A percentile compares a stretch with the other conserved stretches of the same genome.
These are phyloP conservation scores for Debaryomyces hansenii DNA, from an alignment of 805 yeast genomes.

Conservation along the genomic window DNA sequence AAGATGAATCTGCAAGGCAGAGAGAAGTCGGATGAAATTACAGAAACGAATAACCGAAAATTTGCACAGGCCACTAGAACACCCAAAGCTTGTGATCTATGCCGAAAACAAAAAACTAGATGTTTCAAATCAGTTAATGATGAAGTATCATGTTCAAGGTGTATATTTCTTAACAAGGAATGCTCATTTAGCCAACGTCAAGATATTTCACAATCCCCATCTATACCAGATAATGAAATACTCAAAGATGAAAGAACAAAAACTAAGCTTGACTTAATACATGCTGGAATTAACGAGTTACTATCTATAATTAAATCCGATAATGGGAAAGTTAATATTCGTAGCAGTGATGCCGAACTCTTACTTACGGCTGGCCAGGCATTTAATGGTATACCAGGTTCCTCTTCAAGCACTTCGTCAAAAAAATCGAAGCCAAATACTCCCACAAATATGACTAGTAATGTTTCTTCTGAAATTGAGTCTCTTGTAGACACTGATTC, in stretches of 20 bases:
- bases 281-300: conserved; percentile 36
- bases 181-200: conserved; percentile 49
- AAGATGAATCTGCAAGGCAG: background rate
- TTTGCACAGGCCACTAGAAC: conserved; percentile 31
- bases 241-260: background rate
- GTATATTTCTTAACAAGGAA: conserved; percentile 49
- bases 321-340: conserved; percentile 2
- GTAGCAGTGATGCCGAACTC: conserved; percentile 22
- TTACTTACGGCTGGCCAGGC: conserved; percentile 20
- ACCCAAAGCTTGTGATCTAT: conserved; percentile 52
- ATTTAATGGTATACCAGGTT: no score
- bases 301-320: conserved; percentile 21
- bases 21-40: background rate
- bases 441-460: background rate
- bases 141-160: conserved; percentile 53
- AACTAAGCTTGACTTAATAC: conserved; percentile 30
- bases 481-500: background rate
- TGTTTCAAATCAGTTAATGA: conserved; percentile 56
- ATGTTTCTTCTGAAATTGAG: no score
- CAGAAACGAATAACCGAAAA: background rate
- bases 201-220: background rate
- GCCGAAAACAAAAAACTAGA: conserved; percentile 59
- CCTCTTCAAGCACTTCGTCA: no score
- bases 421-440: conserved; percentile 6
- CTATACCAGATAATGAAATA: background rate